A percentile compares a stretch with the other conserved stretches of the same genome.
Conservation (phyloP, 305 asterid species). For the Fraxinus baroniana region DNA sequence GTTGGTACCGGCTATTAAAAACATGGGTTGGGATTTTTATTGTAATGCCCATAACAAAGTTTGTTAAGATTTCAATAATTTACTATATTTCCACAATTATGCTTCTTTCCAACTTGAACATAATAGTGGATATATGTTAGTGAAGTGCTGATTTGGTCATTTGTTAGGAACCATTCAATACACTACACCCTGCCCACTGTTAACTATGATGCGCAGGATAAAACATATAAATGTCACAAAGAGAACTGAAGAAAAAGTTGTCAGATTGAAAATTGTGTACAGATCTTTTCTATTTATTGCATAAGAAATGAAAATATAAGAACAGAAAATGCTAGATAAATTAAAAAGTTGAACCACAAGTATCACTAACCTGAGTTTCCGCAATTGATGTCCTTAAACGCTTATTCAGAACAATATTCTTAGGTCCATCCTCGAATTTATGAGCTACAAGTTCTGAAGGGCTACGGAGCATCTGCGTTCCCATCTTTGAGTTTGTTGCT, state of each 20-base stretch:
- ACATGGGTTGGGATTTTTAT: not conserved
- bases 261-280: not conserved
- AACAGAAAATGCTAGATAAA: slow-evolving; percentile 19
- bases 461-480: slow-evolving; percentile 65
- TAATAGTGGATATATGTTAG: not conserved
- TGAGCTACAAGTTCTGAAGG: slow-evolving; percentile 57
- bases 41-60: not conserved
- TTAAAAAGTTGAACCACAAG: slow-evolving; percentile 23
- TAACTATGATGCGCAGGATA: slow-evolving; percentile 15
- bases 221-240: not conserved
- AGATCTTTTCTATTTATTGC: not conserved
- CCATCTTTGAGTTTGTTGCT: slow-evolving; percentile 64
- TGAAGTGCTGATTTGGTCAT: not conserved
- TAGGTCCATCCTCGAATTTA: slow-evolving; percentile 77
- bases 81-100: not conserved
- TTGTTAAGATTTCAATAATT: not conserved
- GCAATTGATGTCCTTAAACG: slow-evolving; percentile 85
- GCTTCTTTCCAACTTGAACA: not conserved
- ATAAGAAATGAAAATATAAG: slow-evolving; percentile 3
- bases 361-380: slow-evolving; percentile 79
- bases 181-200: not conserved
- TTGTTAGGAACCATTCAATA: not conserved
- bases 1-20: not conserved
- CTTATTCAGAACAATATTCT: slow-evolving; percentile 71
- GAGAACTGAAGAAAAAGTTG: slow-evolving; percentile 9